Base-by-base conservation (phyloP, 192 early-diverging fungal species). In the Podila epigama region DNA sequence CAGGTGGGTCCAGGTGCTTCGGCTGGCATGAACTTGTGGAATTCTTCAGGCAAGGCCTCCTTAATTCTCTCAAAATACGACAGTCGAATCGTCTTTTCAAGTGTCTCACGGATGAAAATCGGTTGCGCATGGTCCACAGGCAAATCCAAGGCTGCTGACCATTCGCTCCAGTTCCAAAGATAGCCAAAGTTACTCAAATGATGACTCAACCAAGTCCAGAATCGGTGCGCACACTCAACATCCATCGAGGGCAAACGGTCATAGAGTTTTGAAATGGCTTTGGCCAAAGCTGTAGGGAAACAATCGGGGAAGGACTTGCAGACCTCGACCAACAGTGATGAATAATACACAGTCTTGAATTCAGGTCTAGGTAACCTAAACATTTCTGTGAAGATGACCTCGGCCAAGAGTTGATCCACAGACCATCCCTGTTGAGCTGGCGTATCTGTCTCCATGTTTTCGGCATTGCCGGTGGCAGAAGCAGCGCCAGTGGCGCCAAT, bases 181-280 rank as follows among this genome's bases (percentile, higher is more conserved):
- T 90, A 96, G 13, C 85, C 90, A 87, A 97, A 96, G 81, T 98
- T 98, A 75, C 94, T 96, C 52, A 99, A 80, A 80, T 97, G 96
- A 58, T 93, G 89, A 1, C 92, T 87, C 82, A 99, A 93, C 93
- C 94, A 97, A 66, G 92, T 91, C 60, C 88, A 87, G 48, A 98
- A 85, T 29, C 96, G 83, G 70, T 90, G 84, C 32, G 96, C 84
- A 70, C 90, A 91, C 79, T 96, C 96, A 34, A 92, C 88, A 75
- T 99, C 97, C 90, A 92, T 88, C 1, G 83, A 83, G 58, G 86
- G 85, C 36, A 96, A 63, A 51, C 92, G 79, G 8, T 84, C 81
- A 67, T 89, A 94, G 16, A 94, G 59, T 7, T 83, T 82, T 51
- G 85, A 75, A 28, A 93, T 80, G 4, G 88, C 83, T 55, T 90